Evolutionary conservation across 2,329 filamentous ascomycete species (phyloP).

Genomic region (Phoma sp.): DNA sequence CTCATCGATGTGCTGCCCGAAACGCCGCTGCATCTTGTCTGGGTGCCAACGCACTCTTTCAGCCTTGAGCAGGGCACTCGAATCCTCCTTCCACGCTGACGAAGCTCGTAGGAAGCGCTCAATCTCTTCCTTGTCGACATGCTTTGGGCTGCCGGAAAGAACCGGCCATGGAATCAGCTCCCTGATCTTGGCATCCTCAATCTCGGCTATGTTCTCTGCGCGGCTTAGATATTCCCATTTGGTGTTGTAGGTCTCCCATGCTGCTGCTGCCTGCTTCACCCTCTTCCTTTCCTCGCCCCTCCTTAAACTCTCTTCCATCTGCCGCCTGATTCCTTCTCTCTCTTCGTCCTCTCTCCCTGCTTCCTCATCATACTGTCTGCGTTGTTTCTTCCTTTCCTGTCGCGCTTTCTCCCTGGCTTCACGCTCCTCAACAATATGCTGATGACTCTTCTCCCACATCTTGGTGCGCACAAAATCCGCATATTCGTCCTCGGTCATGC

Average conservation of each 20-base stretch:
- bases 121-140: conserved; percentile 66
- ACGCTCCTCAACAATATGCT: conserved; percentile 80
- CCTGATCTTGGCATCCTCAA: conserved; percentile 23
- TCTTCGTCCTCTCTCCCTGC: conserved; percentile 52
- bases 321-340: conserved; percentile 58
- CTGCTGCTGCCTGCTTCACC: conserved; percentile 61
- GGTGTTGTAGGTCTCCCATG: conserved; percentile 69
- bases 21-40: conserved; percentile 92
- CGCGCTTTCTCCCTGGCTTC: conserved; percentile 61
- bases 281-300: conserved; percentile 69
- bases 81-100: conserved; percentile 48
- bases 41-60: conserved; percentile 96
- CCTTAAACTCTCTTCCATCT: conserved; percentile 73
- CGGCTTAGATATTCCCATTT: conserved; percentile 66
- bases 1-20: conserved; percentile 74
- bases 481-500: conserved; percentile 94
- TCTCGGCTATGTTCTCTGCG: conserved; percentile 9
- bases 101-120: conserved; percentile 71
- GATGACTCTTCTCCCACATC: conserved; percentile 97
- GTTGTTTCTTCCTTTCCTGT: conserved; percentile 54
- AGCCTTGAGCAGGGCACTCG: conserved; percentile 69
- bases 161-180: conserved; percentile 75
- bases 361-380: conserved; percentile 49
- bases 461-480: conserved; percentile 79
- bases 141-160: conserved; percentile 62